Conservation (phyloP, 192 early-diverging fungal genomes). For the Allomyces macrogynus region DNA sequence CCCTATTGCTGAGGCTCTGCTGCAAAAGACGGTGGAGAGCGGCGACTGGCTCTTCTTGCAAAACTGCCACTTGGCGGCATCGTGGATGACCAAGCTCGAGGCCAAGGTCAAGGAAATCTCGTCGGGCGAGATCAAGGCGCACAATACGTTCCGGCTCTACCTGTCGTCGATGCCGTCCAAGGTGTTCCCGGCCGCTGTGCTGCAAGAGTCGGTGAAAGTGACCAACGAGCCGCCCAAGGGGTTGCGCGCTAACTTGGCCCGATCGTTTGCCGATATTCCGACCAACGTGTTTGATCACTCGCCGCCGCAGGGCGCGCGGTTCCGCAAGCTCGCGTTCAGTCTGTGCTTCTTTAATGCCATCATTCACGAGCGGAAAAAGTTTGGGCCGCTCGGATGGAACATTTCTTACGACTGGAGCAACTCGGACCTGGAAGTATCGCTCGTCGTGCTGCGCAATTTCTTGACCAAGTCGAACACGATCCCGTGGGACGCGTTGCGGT, state of each 20-base stretch:
- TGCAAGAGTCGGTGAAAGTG: constrained; percentile 70
- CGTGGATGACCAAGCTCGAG: constrained; percentile 87
- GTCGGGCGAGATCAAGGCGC: constrained; percentile 42
- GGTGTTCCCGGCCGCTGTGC: constrained; percentile 77
- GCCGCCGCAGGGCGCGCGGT: constrained; percentile 62
- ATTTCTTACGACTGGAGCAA: constrained; percentile 97
- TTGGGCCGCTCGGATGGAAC: constrained; percentile 93
- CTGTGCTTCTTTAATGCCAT: constrained; percentile 81
- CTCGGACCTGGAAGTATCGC: constrained; percentile 78
- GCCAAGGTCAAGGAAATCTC: constrained; percentile 53
- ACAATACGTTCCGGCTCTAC: constrained; percentile 77
- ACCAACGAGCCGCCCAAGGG: constrained; percentile 94
- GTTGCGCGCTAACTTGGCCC: constrained; percentile 78
- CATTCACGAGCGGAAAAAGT: constrained; percentile 84
- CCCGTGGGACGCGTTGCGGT: constrained; percentile 88
- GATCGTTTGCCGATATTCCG: constrained; percentile 55
- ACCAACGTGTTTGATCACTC: constrained; percentile 20
- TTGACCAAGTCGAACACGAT: constrained; percentile 72
- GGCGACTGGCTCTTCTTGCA: constrained; percentile 94
- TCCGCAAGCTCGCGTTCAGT: constrained; percentile 75
- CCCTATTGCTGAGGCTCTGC: constrained; percentile 63
- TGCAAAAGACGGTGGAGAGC: constrained; percentile 52
- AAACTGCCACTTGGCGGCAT: constrained; percentile 89
- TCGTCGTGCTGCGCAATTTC: constrained; percentile 78
- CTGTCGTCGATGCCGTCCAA: constrained; percentile 94